Evolutionary conservation across 2,329 filamentous ascomycete genomes (phyloP), one percentile per base, ranked within the genome.

Genomic region (Paramyrothecium sp.): DNA sequence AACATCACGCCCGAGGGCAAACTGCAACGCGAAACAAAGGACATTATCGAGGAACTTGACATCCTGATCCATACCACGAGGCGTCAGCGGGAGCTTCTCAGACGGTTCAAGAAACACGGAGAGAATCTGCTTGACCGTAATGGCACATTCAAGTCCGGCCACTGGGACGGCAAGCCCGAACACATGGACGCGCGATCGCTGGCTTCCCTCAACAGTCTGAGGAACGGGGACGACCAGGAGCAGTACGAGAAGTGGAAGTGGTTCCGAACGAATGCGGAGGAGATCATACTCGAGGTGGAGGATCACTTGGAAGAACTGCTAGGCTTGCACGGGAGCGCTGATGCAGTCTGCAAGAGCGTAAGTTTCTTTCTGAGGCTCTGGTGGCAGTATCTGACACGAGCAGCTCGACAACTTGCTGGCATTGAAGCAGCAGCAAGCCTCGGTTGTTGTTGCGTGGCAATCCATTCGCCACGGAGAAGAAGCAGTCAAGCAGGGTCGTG

Each of bases 351-450:
- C 26, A 49, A 50, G 20, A 49, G 46, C 30, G 53, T 55, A 38
- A 48, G 53, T 30, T 8, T 12, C 16, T 51, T 19, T 17, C 16
- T 20, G 48, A 23, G 7, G 48, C 7, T 17, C 19, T 12, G 26
- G 10, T 30, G n/a, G n/a, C n/a, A 23, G 50, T n/a, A 7, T 8
- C 21, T 48, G n/a, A 54, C 22, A 19, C 2, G 3, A n/a, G 22
- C 17, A 66, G 62, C 52, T 68, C 7, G 60, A 66, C 10, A 61
- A 65, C 17, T 58, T 72, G 1, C 55, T 72, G 2, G 50, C 51
- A 0, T 60, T 72, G 7, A 72, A 71, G 49, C 70, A 73, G 50
- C 70, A 73, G 52, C 70, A 73, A 41, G 69, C 70, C 0, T 65
- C 62, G 20, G 65, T 70, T 12, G 62, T 72, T 16, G 66, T 72